phyloP scores from a whole-genome alignment of 768 basidiomycete species.

The Megacollybia marginata region DNA sequence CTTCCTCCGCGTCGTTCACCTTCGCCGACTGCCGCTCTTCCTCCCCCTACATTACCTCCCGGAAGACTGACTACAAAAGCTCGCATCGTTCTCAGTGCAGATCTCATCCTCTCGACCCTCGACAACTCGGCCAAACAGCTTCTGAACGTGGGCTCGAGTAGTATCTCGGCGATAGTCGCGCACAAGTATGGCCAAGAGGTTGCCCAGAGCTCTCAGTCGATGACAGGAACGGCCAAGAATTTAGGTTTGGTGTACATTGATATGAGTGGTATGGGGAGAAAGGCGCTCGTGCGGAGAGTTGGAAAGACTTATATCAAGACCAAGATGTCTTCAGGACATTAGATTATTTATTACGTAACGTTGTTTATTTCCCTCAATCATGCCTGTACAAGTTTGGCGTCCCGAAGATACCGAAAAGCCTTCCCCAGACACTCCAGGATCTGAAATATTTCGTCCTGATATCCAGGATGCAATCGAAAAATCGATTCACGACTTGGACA shows the following conservation, averaged over 20 bases:
- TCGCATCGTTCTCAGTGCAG: slow-evolving; percentile 53
- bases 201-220: slow-evolving; percentile 46
- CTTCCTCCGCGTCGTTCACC: slow-evolving; percentile 12
- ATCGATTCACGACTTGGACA: slow-evolving; percentile 44
- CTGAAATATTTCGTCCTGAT: slow-evolving; percentile 44
- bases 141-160: slow-evolving; percentile 40
- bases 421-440: slow-evolving; percentile 14
- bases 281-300: slow-evolving; percentile 58
- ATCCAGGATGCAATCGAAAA: slow-evolving; percentile 54
- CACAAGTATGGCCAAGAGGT: slow-evolving; percentile 67
- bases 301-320: slow-evolving; percentile 53
- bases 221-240: slow-evolving; percentile 63
- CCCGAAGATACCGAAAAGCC: slow-evolving; percentile 20
- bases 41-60: slow-evolving; percentile 27
- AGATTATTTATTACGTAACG: too few relatives aligned
- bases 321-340: slow-evolving; percentile 12
- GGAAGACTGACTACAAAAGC: slow-evolving; percentile 34
- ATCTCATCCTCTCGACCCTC: slow-evolving; percentile 57
- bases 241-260: slow-evolving; percentile 74
- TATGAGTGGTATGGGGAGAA: slow-evolving; percentile 61
- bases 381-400: slow-evolving; percentile 28
- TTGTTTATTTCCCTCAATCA: too few relatives aligned
- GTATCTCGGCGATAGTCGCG: slow-evolving; percentile 41
- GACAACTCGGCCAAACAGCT: slow-evolving; percentile 50
- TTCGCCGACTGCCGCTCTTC: slow-evolving; percentile 13